phyloP scores from a whole-genome alignment of 768 basidiomycete genomes.

The Suillus brevipes region DNA sequence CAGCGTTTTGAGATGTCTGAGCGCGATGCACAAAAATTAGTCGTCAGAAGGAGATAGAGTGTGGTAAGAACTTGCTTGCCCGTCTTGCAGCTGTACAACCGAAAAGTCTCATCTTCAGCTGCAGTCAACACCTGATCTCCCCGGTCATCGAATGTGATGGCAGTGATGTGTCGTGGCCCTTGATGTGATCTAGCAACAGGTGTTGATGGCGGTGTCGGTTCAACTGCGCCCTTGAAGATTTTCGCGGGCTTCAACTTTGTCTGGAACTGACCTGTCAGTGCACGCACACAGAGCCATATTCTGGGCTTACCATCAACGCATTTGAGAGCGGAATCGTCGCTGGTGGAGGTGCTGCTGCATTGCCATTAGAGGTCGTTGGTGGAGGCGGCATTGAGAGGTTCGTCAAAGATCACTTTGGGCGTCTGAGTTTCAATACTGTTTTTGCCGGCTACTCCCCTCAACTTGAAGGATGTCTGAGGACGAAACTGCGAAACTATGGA shows the following conservation, averaged over 20 bases:
- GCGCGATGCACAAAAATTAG: constrained; percentile 29
- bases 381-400: constrained; percentile 39
- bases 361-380: constrained; percentile 37
- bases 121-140: constrained; percentile 87
- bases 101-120: constrained; percentile 89
- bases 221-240: constrained; percentile 81
- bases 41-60: constrained; percentile 17
- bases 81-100: constrained; percentile 82
- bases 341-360: constrained; percentile 26
- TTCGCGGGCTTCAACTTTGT: constrained; percentile 82
- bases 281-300: not conserved
- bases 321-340: constrained; percentile 47
- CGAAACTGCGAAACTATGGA: constrained; percentile 89
- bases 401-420: constrained; percentile 15
- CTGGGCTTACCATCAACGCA: constrained; percentile 47
- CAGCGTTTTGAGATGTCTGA: constrained; percentile 72
- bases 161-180: constrained; percentile 78
- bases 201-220: constrained; percentile 53
- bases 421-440: constrained; percentile 59
- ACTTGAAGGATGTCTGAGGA: constrained; percentile 64
- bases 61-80: constrained; percentile 79
- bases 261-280: constrained; percentile 36
- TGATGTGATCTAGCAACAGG: constrained; percentile 38
- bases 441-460: constrained; percentile 27
- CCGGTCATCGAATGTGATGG: constrained; percentile 86